Evolutionary conservation across 1,139 yeast species (phyloP).

Genomic region (Nakaseomyces delphensis): DNA sequence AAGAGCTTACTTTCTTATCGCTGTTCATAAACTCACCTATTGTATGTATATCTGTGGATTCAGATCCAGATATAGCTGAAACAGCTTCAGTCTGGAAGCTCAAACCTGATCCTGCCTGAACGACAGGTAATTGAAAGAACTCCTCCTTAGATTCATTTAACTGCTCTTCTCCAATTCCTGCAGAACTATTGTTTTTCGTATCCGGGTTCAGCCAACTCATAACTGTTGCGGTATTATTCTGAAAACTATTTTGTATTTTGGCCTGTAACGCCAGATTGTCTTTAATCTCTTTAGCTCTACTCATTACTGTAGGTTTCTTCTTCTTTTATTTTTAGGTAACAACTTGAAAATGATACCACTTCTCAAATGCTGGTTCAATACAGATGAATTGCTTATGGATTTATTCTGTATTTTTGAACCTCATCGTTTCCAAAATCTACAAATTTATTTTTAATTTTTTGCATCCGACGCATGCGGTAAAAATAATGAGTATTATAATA

Average conservation of each 20-base stretch:
- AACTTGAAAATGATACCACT: too few species aligned
- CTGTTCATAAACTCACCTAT: constrained; percentile 31
- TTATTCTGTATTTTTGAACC: too few species aligned
- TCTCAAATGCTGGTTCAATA: too few species aligned
- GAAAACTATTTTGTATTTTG: constrained; percentile 28
- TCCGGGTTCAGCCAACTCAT: constrained; percentile 21
- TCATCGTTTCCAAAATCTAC: too few species aligned
- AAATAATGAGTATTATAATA: too few species aligned
- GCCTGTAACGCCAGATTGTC: constrained; percentile 34
- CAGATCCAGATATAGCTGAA: constrained; percentile 7
- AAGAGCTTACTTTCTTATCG: constrained; percentile 27
- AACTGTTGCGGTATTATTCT: constrained; percentile 21
- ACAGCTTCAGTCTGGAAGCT: constrained; percentile 13
- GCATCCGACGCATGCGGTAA: too few species aligned
- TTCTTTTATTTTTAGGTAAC: not conserved
- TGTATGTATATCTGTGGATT: constrained; percentile 25
- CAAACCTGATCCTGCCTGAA: constrained; percentile 30
- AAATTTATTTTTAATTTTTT: too few species aligned
- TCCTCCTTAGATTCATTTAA: constrained; percentile 17
- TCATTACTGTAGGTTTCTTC: constrained; percentile 19
- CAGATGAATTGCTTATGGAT: too few species aligned
- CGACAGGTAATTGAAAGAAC: constrained; percentile 29
- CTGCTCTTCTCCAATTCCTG: constrained; percentile 5
- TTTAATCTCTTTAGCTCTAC: constrained; percentile 34
- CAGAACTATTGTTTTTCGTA: constrained; percentile 4